These are phyloP conservation scores for Onygenales sp. DNA, from an alignment of 2,329 filamentous ascomycete species.

Conservation along the genomic window DNA sequence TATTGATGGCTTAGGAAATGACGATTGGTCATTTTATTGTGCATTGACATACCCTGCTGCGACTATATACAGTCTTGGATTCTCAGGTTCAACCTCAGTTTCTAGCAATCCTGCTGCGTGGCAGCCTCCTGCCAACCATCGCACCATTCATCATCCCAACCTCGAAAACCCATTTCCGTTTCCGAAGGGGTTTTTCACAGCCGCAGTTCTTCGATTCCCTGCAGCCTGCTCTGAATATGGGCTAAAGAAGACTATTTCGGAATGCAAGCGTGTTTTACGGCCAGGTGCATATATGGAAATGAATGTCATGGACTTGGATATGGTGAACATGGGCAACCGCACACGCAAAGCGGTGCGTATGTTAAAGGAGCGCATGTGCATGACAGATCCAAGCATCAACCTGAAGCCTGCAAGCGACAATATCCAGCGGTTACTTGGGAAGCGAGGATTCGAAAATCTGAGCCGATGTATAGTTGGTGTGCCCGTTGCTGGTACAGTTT, in stretches of 20 bases:
- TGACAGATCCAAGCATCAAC: conserved; percentile 32
- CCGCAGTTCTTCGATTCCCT: conserved; percentile 38
- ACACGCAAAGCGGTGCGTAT: conserved; percentile 36
- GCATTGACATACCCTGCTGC: conserved; percentile 39
- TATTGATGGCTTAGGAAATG: conserved; percentile 41
- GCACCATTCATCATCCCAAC: conserved; percentile 32
- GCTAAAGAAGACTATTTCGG: conserved; percentile 36
- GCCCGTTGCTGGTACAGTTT: conserved; percentile 37
- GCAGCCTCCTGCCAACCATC: conserved; percentile 34
- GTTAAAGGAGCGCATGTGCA: conserved; percentile 37
- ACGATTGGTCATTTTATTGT: conserved; percentile 45
- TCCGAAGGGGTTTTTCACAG: conserved; percentile 37
- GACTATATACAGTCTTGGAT: conserved; percentile 35
- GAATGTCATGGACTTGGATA: conserved; percentile 40
- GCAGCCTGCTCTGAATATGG: conserved; percentile 34
- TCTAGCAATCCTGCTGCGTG: conserved; percentile 31
- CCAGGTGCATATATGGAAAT: conserved; percentile 41
- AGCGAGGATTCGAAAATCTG: conserved; percentile 39
- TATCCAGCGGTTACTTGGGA: conserved; percentile 36
- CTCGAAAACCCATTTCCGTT: conserved; percentile 36
- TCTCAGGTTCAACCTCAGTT: conserved; percentile 23
- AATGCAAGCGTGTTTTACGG: conserved; percentile 40
- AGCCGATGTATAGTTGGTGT: conserved; percentile 40
- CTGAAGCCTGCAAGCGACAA: conserved; percentile 40
- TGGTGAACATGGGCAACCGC: conserved; percentile 41